Evolutionary conservation across 148 eudicot species (phyloP), one percentile per base, ranked within the genome.

Genomic region (Fagopyrum homotropicum): DNA sequence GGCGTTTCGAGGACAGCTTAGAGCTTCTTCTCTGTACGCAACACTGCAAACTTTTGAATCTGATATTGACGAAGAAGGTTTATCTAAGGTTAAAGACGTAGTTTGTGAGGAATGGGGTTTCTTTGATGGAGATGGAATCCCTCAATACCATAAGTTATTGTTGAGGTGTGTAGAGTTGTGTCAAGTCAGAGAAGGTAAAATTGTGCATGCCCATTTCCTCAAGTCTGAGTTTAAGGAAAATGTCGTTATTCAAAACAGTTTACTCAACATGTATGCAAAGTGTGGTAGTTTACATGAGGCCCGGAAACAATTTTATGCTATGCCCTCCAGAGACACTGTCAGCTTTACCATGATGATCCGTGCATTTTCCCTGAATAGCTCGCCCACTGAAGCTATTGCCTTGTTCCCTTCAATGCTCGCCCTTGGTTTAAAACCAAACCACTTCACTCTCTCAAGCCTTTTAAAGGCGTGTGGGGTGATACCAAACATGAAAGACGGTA

Each of bases 281-380:
- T 87, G 89, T 75, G 86, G 85, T 45, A 52, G 44, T 75, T 54
- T 87, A 77, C 77, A 51, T 45, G 82, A 80, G 17, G 90, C 90
- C 46, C 77, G 83, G 0, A 72, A 80, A 48, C 76, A 83, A 75
- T 89, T 89, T 76, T 79, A 87, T 80, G 79, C 61, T 77, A 89
- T 89, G 89, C 76, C 82, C 35, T 77, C 72, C 49, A 84, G 78
- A 75, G 89, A 89, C 56, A 82, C 80, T 59, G 87, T 85, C 14
- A 78, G 86, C 48, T 87, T 88, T 85, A 87, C 93, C 72, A 78
- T 82, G 72, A 75, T 89, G 80, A 87, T 87, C 72, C 80, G 77
- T 64, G 90, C 89, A 66, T 85, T 76, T 80, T 82, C 85, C 26
- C 83, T 85, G 73, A 75, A 81, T 79, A 83, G 82, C 46, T 81